Evolutionary conservation across 2,329 filamentous ascomycete species (phyloP).

Genomic region (Xylaria sp.): DNA sequence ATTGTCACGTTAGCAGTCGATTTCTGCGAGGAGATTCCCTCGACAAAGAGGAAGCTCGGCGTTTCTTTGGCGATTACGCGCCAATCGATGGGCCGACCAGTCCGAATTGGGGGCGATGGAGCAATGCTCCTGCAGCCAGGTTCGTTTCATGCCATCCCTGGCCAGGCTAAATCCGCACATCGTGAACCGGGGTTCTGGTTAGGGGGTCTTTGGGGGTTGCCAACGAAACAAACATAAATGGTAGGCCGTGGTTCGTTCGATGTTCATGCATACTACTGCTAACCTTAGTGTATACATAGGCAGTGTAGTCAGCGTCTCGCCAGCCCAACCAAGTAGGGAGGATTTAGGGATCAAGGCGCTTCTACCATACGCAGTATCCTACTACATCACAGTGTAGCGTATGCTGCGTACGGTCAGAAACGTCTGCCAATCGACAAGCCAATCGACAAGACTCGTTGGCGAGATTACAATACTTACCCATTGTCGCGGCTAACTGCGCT

Average conservation of each 20-base stretch:
- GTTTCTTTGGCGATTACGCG: constrained; percentile 29
- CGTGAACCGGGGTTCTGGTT: constrained; percentile 8
- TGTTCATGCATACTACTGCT: not conserved
- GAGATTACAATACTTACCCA: not conserved
- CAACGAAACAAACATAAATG: constrained; percentile 20
- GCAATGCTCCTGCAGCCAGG: constrained; percentile 29
- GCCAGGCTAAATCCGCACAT: constrained; percentile 27
- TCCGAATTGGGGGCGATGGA: constrained; percentile 21
- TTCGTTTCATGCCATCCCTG: constrained; percentile 36
- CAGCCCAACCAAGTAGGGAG: not conserved
- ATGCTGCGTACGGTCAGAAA: not conserved
- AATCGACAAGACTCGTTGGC: not conserved
- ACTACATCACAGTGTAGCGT: not conserved
- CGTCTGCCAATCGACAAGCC: not conserved
- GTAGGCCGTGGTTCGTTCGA: constrained; percentile 23
- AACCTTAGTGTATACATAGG: too few species aligned
- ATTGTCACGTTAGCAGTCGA: constrained; percentile 8
- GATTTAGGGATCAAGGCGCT: constrained; percentile 6
- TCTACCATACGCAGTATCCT: too few species aligned
- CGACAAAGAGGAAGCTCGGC: constrained; percentile 37
- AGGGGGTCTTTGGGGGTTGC: constrained; percentile 15
- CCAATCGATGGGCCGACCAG: constrained; percentile 20
- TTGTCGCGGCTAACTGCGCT: not conserved
- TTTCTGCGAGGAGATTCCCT: not conserved
- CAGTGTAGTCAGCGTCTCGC: constrained; percentile 30